phyloP scores from a whole-genome alignment of 2,329 filamentous ascomycete species.

The Penicillium rolfsii region DNA sequence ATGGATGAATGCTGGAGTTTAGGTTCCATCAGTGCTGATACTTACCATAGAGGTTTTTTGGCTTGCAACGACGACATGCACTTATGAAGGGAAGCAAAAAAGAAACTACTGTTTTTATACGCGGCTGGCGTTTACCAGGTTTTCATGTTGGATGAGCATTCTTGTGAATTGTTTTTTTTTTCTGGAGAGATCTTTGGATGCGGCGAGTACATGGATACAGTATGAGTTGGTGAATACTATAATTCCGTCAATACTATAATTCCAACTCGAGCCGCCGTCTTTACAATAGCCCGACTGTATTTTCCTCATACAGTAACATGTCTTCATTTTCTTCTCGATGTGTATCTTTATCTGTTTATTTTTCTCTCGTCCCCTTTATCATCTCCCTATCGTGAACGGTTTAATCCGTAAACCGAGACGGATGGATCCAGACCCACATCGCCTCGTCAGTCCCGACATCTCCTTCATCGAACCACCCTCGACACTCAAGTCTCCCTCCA shows the following conservation, averaged over 20 bases:
- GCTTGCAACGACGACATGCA: constrained; percentile 29
- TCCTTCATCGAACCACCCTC: constrained; percentile 6
- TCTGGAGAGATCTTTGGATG: not conserved
- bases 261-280: not conserved
- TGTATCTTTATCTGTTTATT: not conserved
- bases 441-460: constrained; percentile 8
- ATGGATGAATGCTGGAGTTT: constrained; percentile 43
- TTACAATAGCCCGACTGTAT: not conserved
- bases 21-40: constrained; percentile 3
- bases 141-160: constrained; percentile 1
- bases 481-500: constrained; percentile 3
- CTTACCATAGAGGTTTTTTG: not conserved
- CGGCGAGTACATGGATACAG: not conserved
- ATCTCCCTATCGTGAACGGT: constrained; percentile 14
- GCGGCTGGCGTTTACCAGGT: constrained; percentile 24
- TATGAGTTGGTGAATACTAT: not conserved
- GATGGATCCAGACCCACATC: constrained; percentile 14
- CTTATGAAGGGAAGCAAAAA: constrained; percentile 24
- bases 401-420: constrained; percentile 15
- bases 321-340: not conserved
- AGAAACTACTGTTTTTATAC: constrained; percentile 24
- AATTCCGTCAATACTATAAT: not conserved
- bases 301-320: not conserved
- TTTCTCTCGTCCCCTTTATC: not conserved
- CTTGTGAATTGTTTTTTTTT: constrained; percentile 5